Conservation (phyloP, 2,329 filamentous ascomycete genomes). For the Graphilbum fragrans region DNA sequence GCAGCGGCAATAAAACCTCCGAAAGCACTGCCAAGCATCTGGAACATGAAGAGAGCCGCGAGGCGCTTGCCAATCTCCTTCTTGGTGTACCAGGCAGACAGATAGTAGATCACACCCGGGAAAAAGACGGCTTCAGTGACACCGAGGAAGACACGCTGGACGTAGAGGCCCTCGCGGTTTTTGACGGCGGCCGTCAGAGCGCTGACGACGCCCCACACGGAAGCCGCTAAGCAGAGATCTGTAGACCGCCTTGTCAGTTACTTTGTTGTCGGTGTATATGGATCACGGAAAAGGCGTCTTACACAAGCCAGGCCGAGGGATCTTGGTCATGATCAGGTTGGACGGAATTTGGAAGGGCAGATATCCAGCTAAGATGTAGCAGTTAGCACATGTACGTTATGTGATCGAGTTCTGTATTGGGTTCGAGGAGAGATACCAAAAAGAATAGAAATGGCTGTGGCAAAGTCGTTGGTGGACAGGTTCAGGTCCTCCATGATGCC, state of each 20-base stretch:
- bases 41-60: conserved; percentile 22
- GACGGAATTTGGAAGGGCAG: conserved; percentile 49
- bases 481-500: no score
- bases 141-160: conserved; percentile 22
- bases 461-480: no score
- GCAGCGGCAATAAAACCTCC: no score
- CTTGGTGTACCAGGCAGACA: conserved; percentile 27
- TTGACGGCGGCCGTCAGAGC: conserved; percentile 21
- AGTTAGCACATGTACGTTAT: no score
- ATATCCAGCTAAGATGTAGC: conserved; percentile 39
- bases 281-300: no score
- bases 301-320: conserved; percentile 4
- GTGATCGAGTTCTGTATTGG: no score
- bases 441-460: no score
- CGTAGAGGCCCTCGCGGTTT: conserved; percentile 19
- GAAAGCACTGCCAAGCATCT: no score
- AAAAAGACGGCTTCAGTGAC: conserved; percentile 21
- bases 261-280: no score
- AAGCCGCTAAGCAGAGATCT: conserved; percentile 16
- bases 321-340: conserved; percentile 26
- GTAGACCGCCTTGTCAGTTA: no score
- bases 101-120: conserved; percentile 26
- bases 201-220: conserved; percentile 19
- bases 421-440: no score
- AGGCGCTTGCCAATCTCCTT: conserved; percentile 23